Evolutionary conservation across 768 basidiomycete species (phyloP), one percentile per base, ranked within the genome.

Genomic region (Boletales sp.): DNA sequence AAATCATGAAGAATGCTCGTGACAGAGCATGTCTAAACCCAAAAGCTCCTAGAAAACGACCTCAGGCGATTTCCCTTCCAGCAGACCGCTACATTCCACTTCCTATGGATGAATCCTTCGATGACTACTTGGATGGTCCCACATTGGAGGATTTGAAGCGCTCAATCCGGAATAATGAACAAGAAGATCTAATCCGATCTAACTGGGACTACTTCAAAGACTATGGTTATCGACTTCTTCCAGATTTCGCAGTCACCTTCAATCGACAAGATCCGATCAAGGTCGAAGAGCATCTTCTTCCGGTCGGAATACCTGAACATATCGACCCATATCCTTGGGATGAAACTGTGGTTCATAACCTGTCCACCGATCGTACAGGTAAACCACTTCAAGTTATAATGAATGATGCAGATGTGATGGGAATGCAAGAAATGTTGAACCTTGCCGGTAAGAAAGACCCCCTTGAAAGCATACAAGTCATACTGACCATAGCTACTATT

Each of bases 151-250:
- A 52, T 17, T 13, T 52, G 21, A 15, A 47, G 14, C 14, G 7
- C 8, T 13, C 14, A 0, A 45, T 46, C 0, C 8, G 5, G 2
- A 8, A 50, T 2, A 21, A 21, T 21, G 10, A 46, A 51, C 35
- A 10, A 0, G 11, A 10, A 0, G 11, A 24, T 6, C 6, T 1
- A 1, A 3, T 10, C 0, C 32, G 47, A 10, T 48, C 43, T 0
- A 52, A 36, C 15, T 53, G 52, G 52, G 39, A 48, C 12, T 49
- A 30, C 8, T 53, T 49, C 47, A 49, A 7, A n/a, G 52, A 53
- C 37, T 49, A 53, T 41, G 47, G 52, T 0, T 53, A 41, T 9
- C 7, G 47, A 24, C 42, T 52, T 9, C 43, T 45, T 15, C 39
- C 43, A 3, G 47, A 49, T 10, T 53, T 53, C 9, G 29, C 47